phyloP scores from a whole-genome alignment of 148 eudicot species.

The Rhododendron kiyosumense region DNA sequence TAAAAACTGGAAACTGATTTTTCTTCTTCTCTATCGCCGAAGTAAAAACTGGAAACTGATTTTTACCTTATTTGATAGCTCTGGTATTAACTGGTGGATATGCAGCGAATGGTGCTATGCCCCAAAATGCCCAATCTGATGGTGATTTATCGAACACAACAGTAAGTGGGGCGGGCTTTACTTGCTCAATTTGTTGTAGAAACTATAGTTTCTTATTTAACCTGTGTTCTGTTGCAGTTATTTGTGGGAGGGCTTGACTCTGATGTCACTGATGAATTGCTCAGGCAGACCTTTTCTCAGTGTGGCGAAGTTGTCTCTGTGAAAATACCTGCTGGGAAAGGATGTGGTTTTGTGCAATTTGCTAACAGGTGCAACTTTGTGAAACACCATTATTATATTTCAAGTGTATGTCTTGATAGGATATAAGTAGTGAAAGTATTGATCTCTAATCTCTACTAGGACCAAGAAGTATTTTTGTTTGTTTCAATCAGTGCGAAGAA shows the following conservation, averaged over 20 bases:
- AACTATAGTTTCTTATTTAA: neutral
- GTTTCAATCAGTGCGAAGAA: neutral
- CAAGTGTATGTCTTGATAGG: neutral
- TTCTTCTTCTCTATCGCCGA: neutral
- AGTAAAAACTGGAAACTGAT: neutral
- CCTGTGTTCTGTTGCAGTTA: constrained; percentile 24
- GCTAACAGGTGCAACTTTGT: constrained; percentile 35
- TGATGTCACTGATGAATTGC: constrained; percentile 53
- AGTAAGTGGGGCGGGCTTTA: constrained; percentile 27
- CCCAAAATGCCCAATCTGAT: constrained; percentile 37
- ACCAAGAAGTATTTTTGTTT: neutral
- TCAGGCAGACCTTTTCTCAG: constrained; percentile 46
- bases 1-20: constrained; percentile 4
- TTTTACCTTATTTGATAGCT: constrained; percentile 30
- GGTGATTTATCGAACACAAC: constrained; percentile 52
- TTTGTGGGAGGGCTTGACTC: constrained; percentile 68
- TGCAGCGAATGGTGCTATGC: constrained; percentile 44
- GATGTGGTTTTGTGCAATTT: constrained; percentile 71
- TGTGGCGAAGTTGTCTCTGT: constrained; percentile 55
- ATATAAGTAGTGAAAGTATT: neutral
- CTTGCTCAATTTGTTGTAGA: neutral
- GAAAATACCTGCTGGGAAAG: constrained; percentile 59
- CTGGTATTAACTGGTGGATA: constrained; percentile 45
- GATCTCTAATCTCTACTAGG: neutral
- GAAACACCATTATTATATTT: neutral